Evolutionary conservation across 495 filamentous ascomycete genomes (phyloP).

Genomic region (Aspergillus heteromorphus): DNA sequence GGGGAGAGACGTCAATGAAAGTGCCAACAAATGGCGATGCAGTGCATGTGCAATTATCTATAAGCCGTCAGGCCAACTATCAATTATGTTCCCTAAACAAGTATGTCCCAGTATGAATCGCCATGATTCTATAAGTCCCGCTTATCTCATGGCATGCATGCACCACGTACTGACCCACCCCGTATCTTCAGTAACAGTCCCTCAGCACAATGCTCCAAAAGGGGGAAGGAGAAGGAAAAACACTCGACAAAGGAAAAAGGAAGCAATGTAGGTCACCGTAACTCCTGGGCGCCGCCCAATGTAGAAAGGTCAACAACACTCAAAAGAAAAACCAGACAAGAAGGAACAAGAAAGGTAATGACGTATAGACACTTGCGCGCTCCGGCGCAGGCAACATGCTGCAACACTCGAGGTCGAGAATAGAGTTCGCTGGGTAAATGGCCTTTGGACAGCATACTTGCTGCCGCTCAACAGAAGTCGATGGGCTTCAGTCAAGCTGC

Average conservation of each 20-base stretch:
- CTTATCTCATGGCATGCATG: constrained; percentile 21
- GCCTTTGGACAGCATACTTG: neutral
- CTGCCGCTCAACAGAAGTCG: neutral
- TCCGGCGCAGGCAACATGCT: neutral
- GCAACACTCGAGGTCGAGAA: neutral
- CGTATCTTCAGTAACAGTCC: constrained; percentile 2
- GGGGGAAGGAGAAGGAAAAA: constrained; percentile 1
- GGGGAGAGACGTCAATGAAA: neutral
- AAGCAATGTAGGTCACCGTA: neutral
- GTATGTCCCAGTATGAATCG: constrained; percentile 13
- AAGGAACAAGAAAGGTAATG: neutral
- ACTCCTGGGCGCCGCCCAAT: constrained; percentile 10
- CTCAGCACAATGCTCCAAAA: neutral
- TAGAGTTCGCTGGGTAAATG: neutral
- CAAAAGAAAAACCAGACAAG: neutral
- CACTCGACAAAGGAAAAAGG: neutral
- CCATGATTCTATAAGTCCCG: constrained; percentile 23
- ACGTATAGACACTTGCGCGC: neutral
- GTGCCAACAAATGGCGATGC: neutral
- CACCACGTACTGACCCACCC: constrained; percentile 6
- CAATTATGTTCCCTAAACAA: constrained; percentile 17
- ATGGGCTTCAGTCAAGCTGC: neutral
- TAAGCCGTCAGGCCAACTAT: constrained; percentile 13
- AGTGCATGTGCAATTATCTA: constrained; percentile 17
- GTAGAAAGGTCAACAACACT: constrained; percentile 1